A percentile compares a stretch with the other conserved stretches of the same genome.
Conservation (phyloP, 2,329 filamentous ascomycete genomes). For the Bipolaris victoriae region DNA sequence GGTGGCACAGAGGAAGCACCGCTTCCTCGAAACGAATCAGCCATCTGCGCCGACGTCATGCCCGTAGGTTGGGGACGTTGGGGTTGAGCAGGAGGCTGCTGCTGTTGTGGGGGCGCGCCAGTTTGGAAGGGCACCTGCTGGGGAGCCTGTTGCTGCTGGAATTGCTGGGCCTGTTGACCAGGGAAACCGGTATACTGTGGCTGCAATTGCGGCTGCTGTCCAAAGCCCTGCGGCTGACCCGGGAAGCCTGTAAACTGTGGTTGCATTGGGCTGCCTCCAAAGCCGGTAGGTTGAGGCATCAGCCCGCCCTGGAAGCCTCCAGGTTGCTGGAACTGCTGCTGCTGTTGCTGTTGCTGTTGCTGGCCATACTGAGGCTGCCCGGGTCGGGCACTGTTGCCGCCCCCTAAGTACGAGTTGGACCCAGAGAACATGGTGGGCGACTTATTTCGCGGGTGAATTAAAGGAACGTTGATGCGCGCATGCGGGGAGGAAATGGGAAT, state of each 20-base stretch:
- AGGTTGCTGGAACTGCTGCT: conserved; percentile 60
- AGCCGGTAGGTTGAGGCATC: conserved; percentile 59
- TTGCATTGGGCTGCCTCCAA: conserved; percentile 59
- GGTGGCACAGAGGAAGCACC: conserved; percentile 56
- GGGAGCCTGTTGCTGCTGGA: conserved; percentile 63
- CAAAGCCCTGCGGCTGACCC: conserved; percentile 54
- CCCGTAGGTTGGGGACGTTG: conserved; percentile 62
- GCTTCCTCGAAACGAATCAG: conserved; percentile 63
- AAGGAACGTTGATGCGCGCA: conserved; percentile 26
- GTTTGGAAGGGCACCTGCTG: conserved; percentile 49
- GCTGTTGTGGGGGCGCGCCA: conserved; percentile 62
- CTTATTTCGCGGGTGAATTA: conserved; percentile 27
- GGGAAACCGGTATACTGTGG: conserved; percentile 58
- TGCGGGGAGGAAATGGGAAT: conserved; percentile 22
- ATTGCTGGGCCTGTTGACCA: conserved; percentile 51
- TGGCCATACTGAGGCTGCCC: conserved; percentile 59
- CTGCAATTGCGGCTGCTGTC: conserved; percentile 53
- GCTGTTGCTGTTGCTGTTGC: conserved; percentile 54
- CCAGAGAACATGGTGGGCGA: conserved; percentile 79
- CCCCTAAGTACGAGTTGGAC: conserved; percentile 84
- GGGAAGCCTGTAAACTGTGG: conserved; percentile 58
- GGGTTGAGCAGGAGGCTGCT: conserved; percentile 57
- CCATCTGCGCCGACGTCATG: conserved; percentile 69
- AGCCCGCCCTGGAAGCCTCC: conserved; percentile 57
- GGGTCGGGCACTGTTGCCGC: conserved; percentile 75